Evolutionary conservation across 2,329 filamentous ascomycete species (phyloP), one percentile per base, ranked within the genome.

Genomic region (Chalaropsis ovoidea): DNA sequence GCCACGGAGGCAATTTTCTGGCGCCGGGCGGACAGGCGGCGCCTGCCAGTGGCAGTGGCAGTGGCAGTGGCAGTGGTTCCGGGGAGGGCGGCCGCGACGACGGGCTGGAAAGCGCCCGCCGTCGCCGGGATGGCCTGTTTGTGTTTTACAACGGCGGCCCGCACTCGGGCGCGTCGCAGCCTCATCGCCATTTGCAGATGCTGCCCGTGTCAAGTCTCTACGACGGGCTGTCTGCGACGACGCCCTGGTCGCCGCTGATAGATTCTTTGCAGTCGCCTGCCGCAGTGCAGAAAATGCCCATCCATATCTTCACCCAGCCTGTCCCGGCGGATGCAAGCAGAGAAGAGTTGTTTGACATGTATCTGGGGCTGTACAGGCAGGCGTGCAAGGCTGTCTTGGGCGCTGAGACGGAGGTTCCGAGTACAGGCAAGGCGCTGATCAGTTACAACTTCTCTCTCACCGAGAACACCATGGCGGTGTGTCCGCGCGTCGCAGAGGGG

Each of bases 181-280:
- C 86, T 13, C 87, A 90, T 71, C 75, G 87, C 3, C 87, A 90
- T 70, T 73, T 90, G 31, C 87, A 90, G 73, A 79, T 90, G n/a
- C 74, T 90, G 2, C 86, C 86, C 0, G 78, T 89, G 0, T 78
- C 81, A 7, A 75, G 78, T 19, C 89, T 90, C 86, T 78, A 75
- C 43, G 78, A 80, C 13, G 83, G 82, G 0, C 69, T 85, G 5
- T 43, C 63, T 7, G 27, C 42, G 5, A 73, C 72, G 0, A 62
- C 69, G 1, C 64, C 68, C 0, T 86, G 84, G 84, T 69, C 69
- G 10, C 74, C 84, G 1, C 72, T 86, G 17, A 79, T 77, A 0
- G 77, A 81, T 42, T 68, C 67, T 15, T 69, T 81, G 70, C 66
- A 2, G 68, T 64, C 3, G 68, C 67, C 17, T 45, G 67, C 64